A percentile compares a stretch with the other conserved stretches of the same genome.
Evolutionary conservation across 2,329 filamentous ascomycete species (phyloP).

Genomic region (Alternaria ethzedia): DNA sequence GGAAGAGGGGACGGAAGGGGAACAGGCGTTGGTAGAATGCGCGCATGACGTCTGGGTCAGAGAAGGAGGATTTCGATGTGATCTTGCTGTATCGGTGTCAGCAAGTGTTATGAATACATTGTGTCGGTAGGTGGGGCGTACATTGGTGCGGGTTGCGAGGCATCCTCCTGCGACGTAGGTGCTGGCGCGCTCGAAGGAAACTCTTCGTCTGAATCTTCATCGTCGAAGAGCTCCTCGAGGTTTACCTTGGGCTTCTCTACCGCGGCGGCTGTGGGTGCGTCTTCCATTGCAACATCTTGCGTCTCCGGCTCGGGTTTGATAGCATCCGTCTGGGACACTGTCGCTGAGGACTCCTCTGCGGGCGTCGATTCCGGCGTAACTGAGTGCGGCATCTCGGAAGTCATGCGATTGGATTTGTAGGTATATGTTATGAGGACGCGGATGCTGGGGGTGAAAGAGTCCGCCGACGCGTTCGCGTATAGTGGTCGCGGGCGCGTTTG

Average conservation of each 20-base stretch:
- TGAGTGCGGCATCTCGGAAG: conserved; percentile 54
- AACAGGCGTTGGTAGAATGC: conserved; percentile 96
- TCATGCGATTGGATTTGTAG: conserved; percentile 2
- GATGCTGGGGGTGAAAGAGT: conserved; percentile 7
- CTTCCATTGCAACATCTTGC: conserved; percentile 42
- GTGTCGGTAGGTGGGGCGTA: conserved; percentile 32
- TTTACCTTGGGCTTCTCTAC: conserved; percentile 44
- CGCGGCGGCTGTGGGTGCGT: conserved; percentile 34
- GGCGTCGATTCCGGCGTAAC: conserved; percentile 49
- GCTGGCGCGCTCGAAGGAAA: conserved; percentile 62
- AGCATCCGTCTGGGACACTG: conserved; percentile 49
- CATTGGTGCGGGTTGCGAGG: conserved; percentile 48
- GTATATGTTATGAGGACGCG: not conserved
- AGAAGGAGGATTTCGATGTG: conserved; percentile 55
- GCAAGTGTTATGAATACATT: conserved; percentile 9
- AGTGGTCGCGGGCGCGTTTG: conserved; percentile 28
- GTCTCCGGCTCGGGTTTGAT: conserved; percentile 37
- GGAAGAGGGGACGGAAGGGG: conserved; percentile 91
- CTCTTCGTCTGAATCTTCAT: conserved; percentile 63
- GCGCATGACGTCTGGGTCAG: conserved; percentile 84
- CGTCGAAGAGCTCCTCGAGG: conserved; percentile 66
- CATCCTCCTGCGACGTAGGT: conserved; percentile 51
- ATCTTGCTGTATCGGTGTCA: conserved; percentile 34
- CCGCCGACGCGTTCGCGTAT: conserved; percentile 23
- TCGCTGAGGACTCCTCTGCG: conserved; percentile 44